phyloP scores from a whole-genome alignment of 1,284 basidiomycete species.

The Cutaneotrichosporon arboriforme region DNA sequence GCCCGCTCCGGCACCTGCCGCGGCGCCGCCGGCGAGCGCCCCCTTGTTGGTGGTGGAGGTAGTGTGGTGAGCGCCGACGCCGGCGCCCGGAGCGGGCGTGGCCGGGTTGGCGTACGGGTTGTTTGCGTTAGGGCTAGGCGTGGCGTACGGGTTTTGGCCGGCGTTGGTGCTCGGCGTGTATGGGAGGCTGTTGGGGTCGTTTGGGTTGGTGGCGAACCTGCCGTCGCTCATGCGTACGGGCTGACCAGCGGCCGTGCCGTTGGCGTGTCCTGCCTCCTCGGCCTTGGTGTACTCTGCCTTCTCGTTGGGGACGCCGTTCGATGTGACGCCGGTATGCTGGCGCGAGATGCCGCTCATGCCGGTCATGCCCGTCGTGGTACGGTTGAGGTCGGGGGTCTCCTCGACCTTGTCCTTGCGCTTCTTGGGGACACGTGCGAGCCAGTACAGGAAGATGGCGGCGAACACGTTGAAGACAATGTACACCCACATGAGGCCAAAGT shows the following conservation, averaged over 20 bases:
- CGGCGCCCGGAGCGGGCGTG: too few relatives aligned
- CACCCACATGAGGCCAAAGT: conserved; percentile 60
- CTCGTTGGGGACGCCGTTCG: not conserved
- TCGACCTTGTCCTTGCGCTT: conserved; percentile 10
- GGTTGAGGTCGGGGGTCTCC: conserved; percentile 11
- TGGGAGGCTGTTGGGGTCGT: too few relatives aligned
- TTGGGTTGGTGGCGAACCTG: too few relatives aligned
- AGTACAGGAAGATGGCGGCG: conserved; percentile 42
- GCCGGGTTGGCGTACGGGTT: too few relatives aligned
- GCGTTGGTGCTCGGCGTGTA: too few relatives aligned
- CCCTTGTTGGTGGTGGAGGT: not conserved
- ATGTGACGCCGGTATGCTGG: not conserved
- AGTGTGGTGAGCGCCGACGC: too few relatives aligned
- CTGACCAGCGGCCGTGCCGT: too few relatives aligned
- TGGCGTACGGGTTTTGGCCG: too few relatives aligned
- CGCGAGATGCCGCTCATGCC: conserved; percentile 8
- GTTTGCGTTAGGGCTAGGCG: too few relatives aligned
- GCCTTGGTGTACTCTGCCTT: not conserved
- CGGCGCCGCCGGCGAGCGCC: not conserved
- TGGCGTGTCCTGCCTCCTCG: not conserved
- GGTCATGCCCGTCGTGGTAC: conserved; percentile 7
- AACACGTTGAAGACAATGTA: conserved; percentile 59
- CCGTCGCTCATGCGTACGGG: too few relatives aligned
- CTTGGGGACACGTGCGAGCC: conserved; percentile 38
- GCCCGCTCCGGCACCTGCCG: not conserved